Base-by-base conservation (phyloP, 106 monocot species). In the Gastrodia elata region DNA sequence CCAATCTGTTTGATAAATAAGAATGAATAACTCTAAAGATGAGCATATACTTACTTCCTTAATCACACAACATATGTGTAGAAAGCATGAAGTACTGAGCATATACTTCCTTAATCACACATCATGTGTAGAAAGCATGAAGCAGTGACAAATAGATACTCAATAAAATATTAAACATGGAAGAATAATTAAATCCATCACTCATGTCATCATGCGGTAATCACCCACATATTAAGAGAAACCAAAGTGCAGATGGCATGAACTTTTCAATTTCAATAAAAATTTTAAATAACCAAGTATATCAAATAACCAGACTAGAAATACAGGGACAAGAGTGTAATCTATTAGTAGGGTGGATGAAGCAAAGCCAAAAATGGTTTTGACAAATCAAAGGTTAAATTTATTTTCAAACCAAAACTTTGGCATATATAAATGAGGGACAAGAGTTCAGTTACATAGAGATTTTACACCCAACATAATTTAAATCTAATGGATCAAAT, bases 1-100 rank as follows among this genome's bases (percentile, higher is more conserved):
- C 93, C 97, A 87, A 98, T 98, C 97, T 98, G 84, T 57, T 71
- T 4, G 57, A 20, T 37, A 67, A n/a, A 61, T 58, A 58, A 25
- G 57, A 28, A 58, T 1, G 10, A 46, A 46, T 46, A 46, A 46
- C 18, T 15, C 15, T 46, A 46, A 46, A 46, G 46, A 46, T 46
- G 46, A 2, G 13, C 10, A 46, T 18, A 46, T 10, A 18, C 18
- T 18, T 46, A 46, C 46, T 46, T 46, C 46, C 46, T 46, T 1
- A 18, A 11, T 46, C 46, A n/a, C n/a, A n/a, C n/a, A n/a, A n/a
- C n/a, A n/a, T 46, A 46, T 46, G 46, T 13, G 46, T 18, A 46
- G 3, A 46, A 46, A 46, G 16, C 44, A 44, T 11, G 14, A 44
- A 7, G 44, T 44, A 44, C 44, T 16, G 46, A 2, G 13, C 10